phyloP scores from a whole-genome alignment of 768 basidiomycete species.

The Podaxis sp. region DNA sequence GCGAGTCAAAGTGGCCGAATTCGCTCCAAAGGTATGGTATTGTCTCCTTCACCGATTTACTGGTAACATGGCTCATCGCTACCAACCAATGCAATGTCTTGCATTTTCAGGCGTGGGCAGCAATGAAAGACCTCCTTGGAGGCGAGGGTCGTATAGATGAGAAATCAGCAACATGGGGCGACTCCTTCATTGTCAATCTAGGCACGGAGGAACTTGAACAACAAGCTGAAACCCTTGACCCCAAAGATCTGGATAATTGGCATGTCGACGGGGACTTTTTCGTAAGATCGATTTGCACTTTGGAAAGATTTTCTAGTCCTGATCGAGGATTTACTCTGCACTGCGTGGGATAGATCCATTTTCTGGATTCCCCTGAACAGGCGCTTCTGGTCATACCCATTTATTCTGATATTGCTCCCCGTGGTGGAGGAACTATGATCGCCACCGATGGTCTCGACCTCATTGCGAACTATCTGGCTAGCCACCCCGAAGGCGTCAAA shows the following conservation, averaged over 20 bases:
- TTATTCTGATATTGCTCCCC: conserved; percentile 53
- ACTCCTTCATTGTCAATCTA: conserved; percentile 65
- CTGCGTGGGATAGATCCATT: conserved; percentile 42
- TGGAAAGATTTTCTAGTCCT: neutral
- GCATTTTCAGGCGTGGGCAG: conserved; percentile 49
- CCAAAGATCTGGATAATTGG: conserved; percentile 58
- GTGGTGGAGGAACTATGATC: conserved; percentile 62
- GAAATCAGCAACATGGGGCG: conserved; percentile 48
- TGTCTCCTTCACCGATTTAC: neutral
- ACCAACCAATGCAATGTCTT: neutral
- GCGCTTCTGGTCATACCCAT: conserved; percentile 62
- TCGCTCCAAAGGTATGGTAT: conserved; percentile 48
- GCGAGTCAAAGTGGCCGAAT: conserved; percentile 43
- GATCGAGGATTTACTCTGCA: neutral
- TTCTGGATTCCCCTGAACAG: conserved; percentile 66
- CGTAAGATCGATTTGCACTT: conserved; percentile 25
- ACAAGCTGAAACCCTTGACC: conserved; percentile 28
- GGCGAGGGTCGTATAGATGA: conserved; percentile 58
- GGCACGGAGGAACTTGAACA: conserved; percentile 45
- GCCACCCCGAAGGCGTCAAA: conserved; percentile 52
- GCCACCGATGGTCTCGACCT: conserved; percentile 53
- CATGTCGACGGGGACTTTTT: conserved; percentile 65
- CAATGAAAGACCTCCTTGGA: conserved; percentile 60
- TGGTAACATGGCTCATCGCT: conserved; percentile 32
- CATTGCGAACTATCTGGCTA: conserved; percentile 50